Percentiles rank a stretch among this genome's conserved stretches.
Conservation (phyloP, 169 alveolate species). For the Miamiensis avidus region DNA sequence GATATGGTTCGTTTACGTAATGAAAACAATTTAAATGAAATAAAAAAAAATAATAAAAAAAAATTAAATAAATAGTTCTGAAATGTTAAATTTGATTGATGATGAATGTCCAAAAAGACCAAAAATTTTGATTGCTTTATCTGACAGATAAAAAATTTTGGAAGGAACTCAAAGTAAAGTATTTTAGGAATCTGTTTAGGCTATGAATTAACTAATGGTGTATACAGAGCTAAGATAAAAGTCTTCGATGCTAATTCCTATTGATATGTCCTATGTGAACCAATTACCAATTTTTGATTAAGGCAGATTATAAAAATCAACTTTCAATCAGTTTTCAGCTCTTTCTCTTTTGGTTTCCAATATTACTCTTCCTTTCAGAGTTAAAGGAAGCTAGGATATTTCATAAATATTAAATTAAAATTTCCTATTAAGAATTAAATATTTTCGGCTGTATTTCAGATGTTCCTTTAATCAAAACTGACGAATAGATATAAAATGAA, state of each 20-base stretch:
- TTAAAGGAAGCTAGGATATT: neutral
- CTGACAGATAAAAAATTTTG: neutral
- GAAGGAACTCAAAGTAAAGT: no score
- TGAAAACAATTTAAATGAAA: neutral
- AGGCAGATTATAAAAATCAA: neutral
- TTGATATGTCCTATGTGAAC: neutral
- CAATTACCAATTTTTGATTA: neutral
- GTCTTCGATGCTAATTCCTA: constrained; percentile 11
- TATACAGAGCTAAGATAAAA: neutral
- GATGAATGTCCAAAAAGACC: constrained; percentile 24
- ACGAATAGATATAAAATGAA: neutral
- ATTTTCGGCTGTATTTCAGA: neutral
- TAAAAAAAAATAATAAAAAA: neutral
- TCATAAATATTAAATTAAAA: neutral
- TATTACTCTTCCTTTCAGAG: neutral
- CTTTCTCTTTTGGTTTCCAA: neutral
- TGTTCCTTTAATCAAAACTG: neutral
- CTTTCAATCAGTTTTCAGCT: neutral
- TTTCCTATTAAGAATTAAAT: constrained; percentile 2
- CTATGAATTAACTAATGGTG: constrained; percentile 6
- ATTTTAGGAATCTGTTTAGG: neutral
- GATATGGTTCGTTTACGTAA: constrained; percentile 23
- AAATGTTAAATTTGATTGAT: neutral
- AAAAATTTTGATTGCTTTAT: neutral
- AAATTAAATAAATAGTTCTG: neutral